Evolutionary conservation across 2,329 filamentous ascomycete genomes (phyloP).

Genomic region (Amauroascus verrucosus): DNA sequence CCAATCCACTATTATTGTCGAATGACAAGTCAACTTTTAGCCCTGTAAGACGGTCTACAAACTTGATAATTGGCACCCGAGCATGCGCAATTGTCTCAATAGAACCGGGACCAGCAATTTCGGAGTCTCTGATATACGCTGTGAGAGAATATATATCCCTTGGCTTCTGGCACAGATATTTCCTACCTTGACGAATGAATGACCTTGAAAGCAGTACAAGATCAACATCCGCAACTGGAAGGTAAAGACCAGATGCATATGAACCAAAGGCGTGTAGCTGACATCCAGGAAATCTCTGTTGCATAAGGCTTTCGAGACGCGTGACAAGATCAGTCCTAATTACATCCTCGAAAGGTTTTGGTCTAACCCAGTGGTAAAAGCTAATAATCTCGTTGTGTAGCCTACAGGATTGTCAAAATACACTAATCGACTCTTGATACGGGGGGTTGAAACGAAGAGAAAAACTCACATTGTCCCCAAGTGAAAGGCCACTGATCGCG

Average conservation of each 20-base stretch:
- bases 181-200: constrained; percentile 46
- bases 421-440: background rate
- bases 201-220: constrained; percentile 62
- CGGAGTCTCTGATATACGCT: constrained; percentile 46
- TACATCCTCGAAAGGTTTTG: constrained; percentile 62
- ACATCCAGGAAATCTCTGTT: constrained; percentile 48
- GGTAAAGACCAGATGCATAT: constrained; percentile 71
- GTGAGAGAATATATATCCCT: constrained; percentile 53
- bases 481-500: constrained; percentile 24
- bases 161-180: constrained; percentile 42
- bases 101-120: constrained; percentile 48
- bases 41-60: constrained; percentile 63
- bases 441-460: background rate
- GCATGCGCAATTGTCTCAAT: constrained; percentile 63
- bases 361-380: constrained; percentile 77
- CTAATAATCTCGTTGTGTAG: constrained; percentile 83
- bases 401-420: constrained; percentile 37
- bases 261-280: constrained; percentile 77
- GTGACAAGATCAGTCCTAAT: constrained; percentile 64
- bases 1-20: constrained; percentile 74
- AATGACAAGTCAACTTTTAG: constrained; percentile 90
- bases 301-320: constrained; percentile 54
- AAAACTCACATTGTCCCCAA: constrained; percentile 26
- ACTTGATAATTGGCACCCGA: constrained; percentile 88
- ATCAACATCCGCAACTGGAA: constrained; percentile 84